Conservation (phyloP, 1,139 yeast species). For the Hansenula sp. region DNA sequence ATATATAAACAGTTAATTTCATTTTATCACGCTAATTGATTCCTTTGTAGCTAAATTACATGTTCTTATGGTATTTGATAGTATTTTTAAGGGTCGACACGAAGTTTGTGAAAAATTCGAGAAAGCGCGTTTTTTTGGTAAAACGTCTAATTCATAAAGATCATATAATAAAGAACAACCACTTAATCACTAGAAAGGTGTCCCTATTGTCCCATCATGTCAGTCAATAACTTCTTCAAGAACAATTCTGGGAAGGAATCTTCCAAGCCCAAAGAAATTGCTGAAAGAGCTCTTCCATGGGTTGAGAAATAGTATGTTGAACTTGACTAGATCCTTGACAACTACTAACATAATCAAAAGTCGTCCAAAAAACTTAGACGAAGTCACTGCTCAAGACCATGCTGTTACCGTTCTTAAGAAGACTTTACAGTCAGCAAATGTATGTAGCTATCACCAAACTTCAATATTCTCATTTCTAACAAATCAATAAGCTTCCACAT, state of each 20-base stretch:
- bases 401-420: slow-evolving; percentile 82
- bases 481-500: slow-evolving; percentile 54
- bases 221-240: slow-evolving; percentile 1
- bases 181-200: no score
- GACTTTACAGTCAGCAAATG: slow-evolving; percentile 72
- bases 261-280: slow-evolving; percentile 1
- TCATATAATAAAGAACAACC: no score
- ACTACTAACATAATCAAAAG: slow-evolving; percentile 5
- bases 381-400: slow-evolving; percentile 88
- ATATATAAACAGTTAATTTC: no score
- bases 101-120: background rate
- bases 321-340: background rate
- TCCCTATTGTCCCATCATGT: no score
- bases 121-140: background rate
- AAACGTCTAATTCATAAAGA: no score
- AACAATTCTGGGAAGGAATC: slow-evolving; percentile 1
- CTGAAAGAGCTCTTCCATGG: slow-evolving; percentile 23
- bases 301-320: slow-evolving; percentile 21
- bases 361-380: slow-evolving; percentile 71
- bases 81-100: no score
- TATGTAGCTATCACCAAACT: slow-evolving; percentile 10
- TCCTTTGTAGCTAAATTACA: no score
- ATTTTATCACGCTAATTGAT: no score
- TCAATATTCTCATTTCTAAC: slow-evolving; percentile 1
- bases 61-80: no score